Percentiles rank a stretch among this genome's conserved stretches.
Evolutionary conservation across 768 basidiomycete genomes (phyloP).

Genomic region (Rhodosporidiobolus odoratus): DNA sequence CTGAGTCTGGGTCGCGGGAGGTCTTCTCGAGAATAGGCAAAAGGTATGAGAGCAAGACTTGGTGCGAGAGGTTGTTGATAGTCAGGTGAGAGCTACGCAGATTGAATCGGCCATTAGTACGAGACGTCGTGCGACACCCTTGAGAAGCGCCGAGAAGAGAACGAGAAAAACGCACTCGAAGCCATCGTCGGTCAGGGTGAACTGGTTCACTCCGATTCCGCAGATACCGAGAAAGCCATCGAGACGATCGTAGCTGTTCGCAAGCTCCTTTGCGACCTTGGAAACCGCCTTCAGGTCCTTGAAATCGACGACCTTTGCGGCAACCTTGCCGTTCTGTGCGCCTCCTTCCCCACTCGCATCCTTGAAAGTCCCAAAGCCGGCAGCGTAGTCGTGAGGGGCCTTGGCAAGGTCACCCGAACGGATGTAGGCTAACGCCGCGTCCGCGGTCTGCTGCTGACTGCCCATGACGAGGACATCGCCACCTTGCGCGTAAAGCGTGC

Average conservation of each 20-base stretch:
- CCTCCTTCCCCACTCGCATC: slow-evolving; percentile 6
- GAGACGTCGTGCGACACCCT: too few relatives aligned
- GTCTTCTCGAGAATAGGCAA: slow-evolving; percentile 33
- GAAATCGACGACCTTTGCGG: slow-evolving; percentile 8
- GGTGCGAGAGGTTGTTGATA: slow-evolving; percentile 29
- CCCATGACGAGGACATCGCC: slow-evolving; percentile 16
- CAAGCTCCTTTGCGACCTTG: slow-evolving; percentile 18
- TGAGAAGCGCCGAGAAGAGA: neutral
- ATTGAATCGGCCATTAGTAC: too few relatives aligned
- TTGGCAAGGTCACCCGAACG: slow-evolving; percentile 12
- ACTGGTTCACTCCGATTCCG: slow-evolving; percentile 33
- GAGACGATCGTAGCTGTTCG: slow-evolving; percentile 6
- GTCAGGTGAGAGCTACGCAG: slow-evolving; percentile 12
- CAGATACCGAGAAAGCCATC: slow-evolving; percentile 22
- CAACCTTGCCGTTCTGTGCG: slow-evolving; percentile 17
- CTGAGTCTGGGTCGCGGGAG: slow-evolving; percentile 7
- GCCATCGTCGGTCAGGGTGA: slow-evolving; percentile 26
- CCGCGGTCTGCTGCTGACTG: neutral
- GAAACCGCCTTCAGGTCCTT: slow-evolving; percentile 26
- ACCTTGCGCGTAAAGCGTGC: slow-evolving; percentile 28
- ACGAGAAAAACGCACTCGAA: slow-evolving; percentile 23
- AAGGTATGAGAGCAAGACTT: slow-evolving; percentile 29
- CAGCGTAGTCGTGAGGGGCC: slow-evolving; percentile 20
- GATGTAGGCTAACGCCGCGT: slow-evolving; percentile 24
- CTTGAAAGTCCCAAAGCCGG: slow-evolving; percentile 9